A percentile compares a stretch with the other conserved stretches of the same genome.
phyloP scores from a whole-genome alignment of 495 filamentous ascomycete species.

The Aspergillus heteromorphus region DNA sequence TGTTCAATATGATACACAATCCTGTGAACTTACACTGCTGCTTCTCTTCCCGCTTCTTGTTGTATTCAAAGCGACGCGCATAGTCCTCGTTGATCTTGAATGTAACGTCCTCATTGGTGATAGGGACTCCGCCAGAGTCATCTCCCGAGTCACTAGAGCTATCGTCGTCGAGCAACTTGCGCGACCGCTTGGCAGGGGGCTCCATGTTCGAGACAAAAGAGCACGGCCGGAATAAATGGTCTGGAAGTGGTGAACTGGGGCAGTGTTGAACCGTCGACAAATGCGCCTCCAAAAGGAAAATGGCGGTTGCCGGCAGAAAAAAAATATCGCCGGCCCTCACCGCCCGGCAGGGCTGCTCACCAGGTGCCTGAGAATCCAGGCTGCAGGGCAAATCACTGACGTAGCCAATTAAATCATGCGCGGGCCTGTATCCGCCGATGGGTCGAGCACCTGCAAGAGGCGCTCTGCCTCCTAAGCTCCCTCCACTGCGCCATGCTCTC shows the following conservation, averaged over 20 bases:
- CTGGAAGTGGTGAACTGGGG: conserved; percentile 2
- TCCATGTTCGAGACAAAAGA: conserved; percentile 26
- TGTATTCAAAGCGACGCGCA: conserved; percentile 85
- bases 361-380: conserved; percentile 21
- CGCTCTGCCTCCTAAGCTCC: conserved; percentile 12
- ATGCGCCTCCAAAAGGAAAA: conserved; percentile 25
- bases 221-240: not conserved
- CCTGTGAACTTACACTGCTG: conserved; percentile 59
- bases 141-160: conserved; percentile 53
- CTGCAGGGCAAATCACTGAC: conserved; percentile 25
- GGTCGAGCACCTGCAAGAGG: conserved; percentile 16
- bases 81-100: conserved; percentile 90
- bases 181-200: conserved; percentile 43
- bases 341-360: conserved; percentile 3
- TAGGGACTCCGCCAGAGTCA: conserved; percentile 43
- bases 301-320: conserved; percentile 22
- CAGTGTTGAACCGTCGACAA: not conserved
- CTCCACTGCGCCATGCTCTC: conserved; percentile 6
- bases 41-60: conserved; percentile 90
- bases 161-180: conserved; percentile 44
- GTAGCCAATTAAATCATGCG: conserved; percentile 39
- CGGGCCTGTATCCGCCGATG: conserved; percentile 11
- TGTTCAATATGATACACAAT: not conserved
- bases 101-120: conserved; percentile 29
- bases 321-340: conserved; percentile 10